Conservation (phyloP, 345 rosid species). For the Euphorbia pulcherrima region DNA sequence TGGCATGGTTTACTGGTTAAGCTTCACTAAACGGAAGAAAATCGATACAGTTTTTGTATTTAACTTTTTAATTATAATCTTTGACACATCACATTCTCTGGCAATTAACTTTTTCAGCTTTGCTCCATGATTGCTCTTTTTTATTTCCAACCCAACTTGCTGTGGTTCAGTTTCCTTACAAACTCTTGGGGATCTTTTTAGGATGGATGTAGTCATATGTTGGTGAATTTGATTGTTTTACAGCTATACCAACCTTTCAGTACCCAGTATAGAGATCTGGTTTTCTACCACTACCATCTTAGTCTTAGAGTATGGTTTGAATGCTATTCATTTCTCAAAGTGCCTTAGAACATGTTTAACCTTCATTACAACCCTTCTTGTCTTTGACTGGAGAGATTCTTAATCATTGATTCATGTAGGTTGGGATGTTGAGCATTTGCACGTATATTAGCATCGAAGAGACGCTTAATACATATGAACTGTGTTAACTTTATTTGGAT, state of each 20-base stretch:
- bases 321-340: slow-evolving; percentile 1
- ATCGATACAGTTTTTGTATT: background rate
- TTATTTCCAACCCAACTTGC: background rate
- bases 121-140: background rate
- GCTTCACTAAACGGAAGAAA: too few relatives aligned
- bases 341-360: background rate
- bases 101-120: background rate
- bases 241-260: background rate
- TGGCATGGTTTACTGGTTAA: background rate
- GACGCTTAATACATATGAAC: background rate
- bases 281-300: background rate
- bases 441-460: background rate
- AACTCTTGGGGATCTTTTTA: background rate
- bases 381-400: background rate
- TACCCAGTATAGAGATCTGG: background rate
- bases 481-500: background rate
- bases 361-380: background rate
- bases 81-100: background rate
- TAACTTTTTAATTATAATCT: background rate
- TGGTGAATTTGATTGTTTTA: background rate
- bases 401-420: background rate
- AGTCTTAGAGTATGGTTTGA: background rate
- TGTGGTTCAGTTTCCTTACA: background rate
- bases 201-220: background rate
- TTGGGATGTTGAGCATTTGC: background rate